Evolutionary conservation across 1,139 yeast species (phyloP).

Genomic region (Candida sp.): DNA sequence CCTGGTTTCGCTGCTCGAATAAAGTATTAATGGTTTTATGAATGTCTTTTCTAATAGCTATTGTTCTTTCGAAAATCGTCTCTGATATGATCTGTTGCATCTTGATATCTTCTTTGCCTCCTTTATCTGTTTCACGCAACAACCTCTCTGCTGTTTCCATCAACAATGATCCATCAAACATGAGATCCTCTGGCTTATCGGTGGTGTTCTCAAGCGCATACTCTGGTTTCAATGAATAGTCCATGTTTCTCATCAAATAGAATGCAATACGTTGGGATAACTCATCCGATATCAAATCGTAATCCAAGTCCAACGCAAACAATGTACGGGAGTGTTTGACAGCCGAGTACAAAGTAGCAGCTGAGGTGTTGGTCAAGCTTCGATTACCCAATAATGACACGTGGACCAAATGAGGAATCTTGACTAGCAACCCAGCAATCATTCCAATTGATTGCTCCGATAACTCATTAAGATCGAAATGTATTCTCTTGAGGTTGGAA

Average conservation of each 20-base stretch:
- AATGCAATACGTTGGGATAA: conserved; percentile 80
- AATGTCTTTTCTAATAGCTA: conserved; percentile 43
- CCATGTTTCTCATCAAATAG: conserved; percentile 85
- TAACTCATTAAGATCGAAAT: conserved; percentile 76
- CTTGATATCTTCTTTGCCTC: conserved; percentile 38
- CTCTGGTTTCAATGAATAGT: conserved; percentile 53
- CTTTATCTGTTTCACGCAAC: conserved; percentile 43
- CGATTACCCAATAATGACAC: conserved; percentile 75
- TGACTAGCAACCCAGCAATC: conserved; percentile 71
- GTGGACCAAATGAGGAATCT: conserved; percentile 72
- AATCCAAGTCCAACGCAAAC: conserved; percentile 75
- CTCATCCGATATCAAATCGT: conserved; percentile 67
- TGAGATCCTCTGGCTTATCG: conserved; percentile 43
- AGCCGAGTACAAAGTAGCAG: conserved; percentile 73
- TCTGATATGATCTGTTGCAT: conserved; percentile 44
- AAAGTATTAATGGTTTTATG: conserved; percentile 45
- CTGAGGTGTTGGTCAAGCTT: conserved; percentile 57
- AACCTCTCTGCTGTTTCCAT: conserved; percentile 72
- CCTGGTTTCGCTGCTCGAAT: conserved; percentile 39
- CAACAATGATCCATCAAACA: conserved; percentile 53
- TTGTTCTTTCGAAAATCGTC: conserved; percentile 47
- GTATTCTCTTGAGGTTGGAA: conserved; percentile 69
- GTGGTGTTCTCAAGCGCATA: conserved; percentile 19
- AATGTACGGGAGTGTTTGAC: conserved; percentile 68
- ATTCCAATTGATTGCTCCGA: conserved; percentile 66